Evolutionary conservation across 352 stramenopile genomes (phyloP).

Genomic region (Phytophthora hibernalis): DNA sequence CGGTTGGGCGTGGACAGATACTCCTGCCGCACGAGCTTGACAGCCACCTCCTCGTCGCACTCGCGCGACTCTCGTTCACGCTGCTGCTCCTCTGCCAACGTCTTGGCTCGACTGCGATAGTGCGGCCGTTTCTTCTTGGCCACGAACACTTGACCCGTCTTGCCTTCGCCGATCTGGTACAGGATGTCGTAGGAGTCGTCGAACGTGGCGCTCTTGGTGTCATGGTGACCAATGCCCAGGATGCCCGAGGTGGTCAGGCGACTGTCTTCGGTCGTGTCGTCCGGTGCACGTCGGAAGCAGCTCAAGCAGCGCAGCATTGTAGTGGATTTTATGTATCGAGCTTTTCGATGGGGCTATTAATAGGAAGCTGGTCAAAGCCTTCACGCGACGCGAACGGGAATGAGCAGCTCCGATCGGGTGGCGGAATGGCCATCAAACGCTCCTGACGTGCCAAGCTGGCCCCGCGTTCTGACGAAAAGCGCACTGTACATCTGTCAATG

Average conservation of each 20-base stretch:
- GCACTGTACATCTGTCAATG: constrained; percentile 18
- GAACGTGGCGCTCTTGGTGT: constrained; percentile 44
- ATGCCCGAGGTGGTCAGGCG: constrained; percentile 6
- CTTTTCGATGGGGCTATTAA: constrained; percentile 23
- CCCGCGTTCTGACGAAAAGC: constrained; percentile 18
- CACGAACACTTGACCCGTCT: constrained; percentile 77
- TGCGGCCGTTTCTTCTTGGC: constrained; percentile 40
- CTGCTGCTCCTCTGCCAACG: constrained; percentile 54
- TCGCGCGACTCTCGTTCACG: constrained; percentile 63
- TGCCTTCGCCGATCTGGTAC: constrained; percentile 78
- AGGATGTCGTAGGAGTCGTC: constrained; percentile 75
- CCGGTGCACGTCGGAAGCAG: constrained; percentile 23
- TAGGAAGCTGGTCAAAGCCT: constrained; percentile 2
- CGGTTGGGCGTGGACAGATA: constrained; percentile 80
- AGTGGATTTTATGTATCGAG: constrained; percentile 9
- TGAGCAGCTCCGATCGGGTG: constrained; percentile 9
- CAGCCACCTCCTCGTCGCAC: constrained; percentile 61
- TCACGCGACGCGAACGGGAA: neutral
- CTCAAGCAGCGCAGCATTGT: constrained; percentile 50
- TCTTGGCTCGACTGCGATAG: constrained; percentile 39
- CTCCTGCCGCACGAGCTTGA: constrained; percentile 71
- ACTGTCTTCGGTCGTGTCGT: constrained; percentile 14
- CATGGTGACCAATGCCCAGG: constrained; percentile 13
- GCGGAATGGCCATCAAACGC: constrained; percentile 19
- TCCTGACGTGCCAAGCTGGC: neutral